Evolutionary conservation across 2,329 filamentous ascomycete species (phyloP), one percentile per base, ranked within the genome.

Genomic region (Calonectria hongkongensis): DNA sequence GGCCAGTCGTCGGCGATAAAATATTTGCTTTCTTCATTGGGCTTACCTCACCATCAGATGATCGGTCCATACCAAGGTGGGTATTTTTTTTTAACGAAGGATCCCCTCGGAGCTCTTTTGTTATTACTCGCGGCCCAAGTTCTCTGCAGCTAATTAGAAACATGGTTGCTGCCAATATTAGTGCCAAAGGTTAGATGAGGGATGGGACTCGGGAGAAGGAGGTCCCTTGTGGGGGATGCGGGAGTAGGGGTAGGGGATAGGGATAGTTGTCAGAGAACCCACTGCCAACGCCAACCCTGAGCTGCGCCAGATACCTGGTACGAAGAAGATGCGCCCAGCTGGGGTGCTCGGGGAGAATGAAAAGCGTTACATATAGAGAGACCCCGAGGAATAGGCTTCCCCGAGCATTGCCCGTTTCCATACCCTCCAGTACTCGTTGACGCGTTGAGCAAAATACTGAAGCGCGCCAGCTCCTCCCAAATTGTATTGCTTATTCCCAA

Each of bases 151-250:
- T 47, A 28, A 50, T 36, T 65, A 54, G 50, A 58, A 25, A 36
- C 48, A 50, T 68, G 21, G 28, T 51, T 45, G 39, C 50, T 66
- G 45, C 27, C 56, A 41, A 27, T 60, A 60, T 58, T 63, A 62
- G 60, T 63, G 47, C 63, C 71, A 72, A 68, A 66, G 50, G 63
- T 68, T 69, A 76, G 62, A 74, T 77, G 69, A 76, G 67, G 75
- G 56, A 73, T 48, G 56, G 39, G 54, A 68, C 64, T 50, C 72
- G 41, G 66, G 60, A 60, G 71, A 67, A 71, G 70, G 47, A 71
- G 54, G 58, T 64, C 70, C 76, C 78, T 72, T 76, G 74, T 73
- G 68, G 74, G 73, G 66, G 62, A 73, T 73, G 66, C 71, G 67
- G 69, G 62, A 78, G 76, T 74, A 75, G 66, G 73, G 71, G 50